Evolutionary conservation across 371 early-diverging fungal species (phyloP), one percentile per base, ranked within the genome.

Genomic region (Batkoa obscura): DNA sequence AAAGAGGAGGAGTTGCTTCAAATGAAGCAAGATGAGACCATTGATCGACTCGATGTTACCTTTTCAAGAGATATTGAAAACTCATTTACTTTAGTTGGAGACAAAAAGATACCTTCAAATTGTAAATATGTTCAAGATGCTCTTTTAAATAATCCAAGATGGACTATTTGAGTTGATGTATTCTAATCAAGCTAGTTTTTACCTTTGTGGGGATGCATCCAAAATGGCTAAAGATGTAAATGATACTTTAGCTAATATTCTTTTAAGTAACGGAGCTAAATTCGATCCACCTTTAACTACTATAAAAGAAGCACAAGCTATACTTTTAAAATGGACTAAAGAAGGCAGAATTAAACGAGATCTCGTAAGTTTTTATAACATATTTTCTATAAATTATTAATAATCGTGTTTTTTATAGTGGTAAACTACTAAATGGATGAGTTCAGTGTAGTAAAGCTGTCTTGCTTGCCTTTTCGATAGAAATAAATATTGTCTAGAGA

Each of bases 171-270:
- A 79, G 33, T 56, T 81, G 43, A 59, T 88, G 53, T 54, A 70
- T 6, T 69, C 78, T 17, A 66, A 76, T 37, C 72, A 74, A 34
- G 86, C 82, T 0, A 60, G 66, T 13, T 70, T 92, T 37, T 94
- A 79, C 68, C 81, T 94, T 4, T 94, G 91, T 70, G 93, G 81
- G 55, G 85, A 84, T 67, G 85, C 90, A 12, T 77, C 79, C 64
- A 84, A 84, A 1, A 94, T 91, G 92, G 90, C 87, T 17, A 82
- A 79, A 60, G 84, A 77, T 30, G 88, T 94, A 23, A 78, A 91
- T 52, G 77, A 76, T 45, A 77, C 81, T 9, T 63, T 94, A 43
- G 75, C 70, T 0, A 78, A 80, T 61, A 78, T 10, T 41, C 10
- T 41, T 41, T 41, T n/a, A 41, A n/a, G n/a, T 41, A n/a, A 41